Evolutionary conservation across 2,329 filamentous ascomycete species (phyloP), one percentile per base, ranked within the genome.

Genomic region (Scytalidium sp.): DNA sequence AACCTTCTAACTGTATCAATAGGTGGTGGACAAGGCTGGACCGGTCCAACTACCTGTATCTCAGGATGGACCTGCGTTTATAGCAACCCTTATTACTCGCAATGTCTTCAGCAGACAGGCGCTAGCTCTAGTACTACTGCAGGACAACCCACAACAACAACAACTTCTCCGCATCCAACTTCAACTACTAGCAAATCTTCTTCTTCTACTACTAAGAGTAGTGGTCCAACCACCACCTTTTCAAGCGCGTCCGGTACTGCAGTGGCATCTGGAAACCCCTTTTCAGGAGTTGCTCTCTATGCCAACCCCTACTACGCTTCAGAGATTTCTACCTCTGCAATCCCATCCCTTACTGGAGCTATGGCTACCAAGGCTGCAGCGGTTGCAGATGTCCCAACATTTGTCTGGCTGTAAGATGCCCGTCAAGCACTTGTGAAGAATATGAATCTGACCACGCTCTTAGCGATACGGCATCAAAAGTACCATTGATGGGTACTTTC

Each of bases 321-420:
- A 3, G 75, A 80, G 56, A 71, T 80, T 29, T 70, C 72, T 49
- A 74, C 64, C 29, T 67, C 76, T 17, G 85, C 85, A 7, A 76
- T 88, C 19, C 84, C 85, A 8, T 80, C 78, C 15, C 67, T 89
- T 52, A 78, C 78, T 9, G 74, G 77, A 3, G 71, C 79, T 20
- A 68, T 78, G 62, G 75, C 75, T 13, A 75, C 79, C 17, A 75
- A 73, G 53, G 63, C 62, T n/a, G 59, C 70, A 21, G 75, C 75
- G 1, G 76, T 72, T 7, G 76, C 76, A 10, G 67, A 78, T 7
- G 67, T 78, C 15, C 73, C 74, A 4, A 76, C 75, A 2, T 80
- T 79, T 55, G 66, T 72, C 17, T 80, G 76, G 76, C 65, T 79
- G 69, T 78, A 65, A 62, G 73, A 66, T 22, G 19, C 9, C n/a